A percentile compares a stretch with the other conserved stretches of the same genome.
Evolutionary conservation across 306 rosid species (phyloP).

Genomic region (Casuarina equisetifolia): DNA sequence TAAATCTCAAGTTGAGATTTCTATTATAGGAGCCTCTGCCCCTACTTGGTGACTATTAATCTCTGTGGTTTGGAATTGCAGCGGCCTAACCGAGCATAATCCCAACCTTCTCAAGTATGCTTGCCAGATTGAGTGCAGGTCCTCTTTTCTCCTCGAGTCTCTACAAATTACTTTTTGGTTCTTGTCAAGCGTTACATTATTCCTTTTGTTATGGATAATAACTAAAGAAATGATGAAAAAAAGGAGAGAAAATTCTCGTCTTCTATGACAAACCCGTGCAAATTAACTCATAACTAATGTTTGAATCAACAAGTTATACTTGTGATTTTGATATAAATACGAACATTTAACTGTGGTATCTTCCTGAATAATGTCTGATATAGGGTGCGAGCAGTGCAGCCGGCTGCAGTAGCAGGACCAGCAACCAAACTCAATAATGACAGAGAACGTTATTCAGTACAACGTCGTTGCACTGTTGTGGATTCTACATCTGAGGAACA

Average conservation of each 20-base stretch:
- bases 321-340: not conserved
- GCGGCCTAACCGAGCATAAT: conserved; percentile 62
- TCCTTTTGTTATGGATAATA: too few species aligned
- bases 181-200: not conserved
- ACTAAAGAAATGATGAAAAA: too few species aligned
- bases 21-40: not conserved
- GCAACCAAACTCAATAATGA: conserved; percentile 25
- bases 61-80: conserved; percentile 40
- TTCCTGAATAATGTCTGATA: conserved; percentile 6
- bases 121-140: conserved; percentile 86
- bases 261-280: not conserved
- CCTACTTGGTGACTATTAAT: conserved; percentile 3
- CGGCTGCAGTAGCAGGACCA: conserved; percentile 47
- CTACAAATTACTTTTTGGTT: not conserved
- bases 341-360: not conserved
- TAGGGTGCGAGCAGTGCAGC: conserved; percentile 77
- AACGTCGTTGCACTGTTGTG: not conserved
- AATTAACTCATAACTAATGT: not conserved
- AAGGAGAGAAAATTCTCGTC: not conserved
- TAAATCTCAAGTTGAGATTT: not conserved
- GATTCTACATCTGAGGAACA: conserved; percentile 19
- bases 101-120: conserved; percentile 85
- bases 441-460: conserved; percentile 22
- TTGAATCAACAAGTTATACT: not conserved
- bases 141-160: not conserved